Evolutionary conservation across 2,329 filamentous ascomycete species (phyloP).

Genomic region (Emmonsiellopsis sp.): DNA sequence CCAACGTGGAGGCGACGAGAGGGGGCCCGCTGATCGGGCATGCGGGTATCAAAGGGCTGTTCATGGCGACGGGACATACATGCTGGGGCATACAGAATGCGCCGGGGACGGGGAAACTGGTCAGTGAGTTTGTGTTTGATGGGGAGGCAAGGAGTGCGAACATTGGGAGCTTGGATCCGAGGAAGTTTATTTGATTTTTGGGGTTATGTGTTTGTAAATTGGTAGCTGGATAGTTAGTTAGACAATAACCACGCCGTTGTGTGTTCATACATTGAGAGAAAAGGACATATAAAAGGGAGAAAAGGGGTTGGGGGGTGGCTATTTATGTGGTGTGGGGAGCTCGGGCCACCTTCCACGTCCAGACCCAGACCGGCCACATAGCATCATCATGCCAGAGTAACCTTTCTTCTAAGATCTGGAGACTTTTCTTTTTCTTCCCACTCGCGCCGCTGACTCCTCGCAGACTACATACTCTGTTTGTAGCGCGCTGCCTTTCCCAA

Average conservation of each 20-base stretch:
- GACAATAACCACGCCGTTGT: not conserved
- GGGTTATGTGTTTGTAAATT: not conserved
- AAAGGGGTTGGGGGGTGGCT: too few relatives aligned
- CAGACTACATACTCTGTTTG: too few relatives aligned
- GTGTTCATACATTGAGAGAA: too few relatives aligned
- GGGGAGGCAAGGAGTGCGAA: conserved; percentile 59
- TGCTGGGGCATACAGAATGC: conserved; percentile 99
- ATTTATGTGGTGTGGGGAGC: not conserved
- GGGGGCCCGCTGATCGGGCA: conserved; percentile 71
- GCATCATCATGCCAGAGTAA: not conserved
- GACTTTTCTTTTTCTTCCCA: not conserved
- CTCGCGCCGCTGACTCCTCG: too few relatives aligned
- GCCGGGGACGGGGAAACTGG: conserved; percentile 72
- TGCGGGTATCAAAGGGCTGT: conserved; percentile 63
- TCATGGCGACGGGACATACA: conserved; percentile 81
- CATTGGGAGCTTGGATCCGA: conserved; percentile 57
- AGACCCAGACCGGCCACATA: not conserved
- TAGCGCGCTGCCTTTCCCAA: not conserved
- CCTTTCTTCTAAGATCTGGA: not conserved
- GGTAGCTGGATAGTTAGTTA: not conserved
- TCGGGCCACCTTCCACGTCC: not conserved
- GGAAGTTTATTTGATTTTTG: conserved; percentile 42
- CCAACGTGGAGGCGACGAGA: conserved; percentile 50
- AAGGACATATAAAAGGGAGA: too few relatives aligned
- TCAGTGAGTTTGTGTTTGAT: conserved; percentile 71